Evolutionary conservation across 75 land plant species (phyloP), one percentile per base, ranked within the genome.

Genomic region (Pseudotsuga menziesii): DNA sequence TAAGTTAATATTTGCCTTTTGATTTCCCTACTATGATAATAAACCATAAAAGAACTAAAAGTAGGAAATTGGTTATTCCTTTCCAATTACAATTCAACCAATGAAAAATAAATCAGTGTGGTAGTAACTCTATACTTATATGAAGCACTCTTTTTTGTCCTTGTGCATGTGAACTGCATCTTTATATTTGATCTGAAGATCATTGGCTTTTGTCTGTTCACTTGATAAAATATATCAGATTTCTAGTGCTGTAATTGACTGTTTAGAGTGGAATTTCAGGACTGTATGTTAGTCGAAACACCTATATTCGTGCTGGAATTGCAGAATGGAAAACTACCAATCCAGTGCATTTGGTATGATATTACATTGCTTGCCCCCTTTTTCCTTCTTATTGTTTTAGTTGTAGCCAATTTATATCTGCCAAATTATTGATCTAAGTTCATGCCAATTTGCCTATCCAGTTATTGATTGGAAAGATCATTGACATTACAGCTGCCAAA

Each of bases 251-350:
- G 44, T 13, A 69, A 69, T 69, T 69, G 48, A 69, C 48, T 66
- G 41, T 69, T 17, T 41, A 12, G 26, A 41, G 19, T 72, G 73
- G 14, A 79, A 59, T 84, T 11, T 83, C 88, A 96, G 99, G 99
- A 71, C 63, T 96, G 57, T 96, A 94, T 85, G 95, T 94, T 12
- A 94, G 97, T 75, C 88, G 99, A 76, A 96, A 96, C 78, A 94
- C 99, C 23, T 94, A 96, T 63, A 89, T 96, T 60, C 96, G 92
- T 77, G 87, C 95, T 70, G 99, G 99, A 63, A 84, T 94, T 79
- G 91, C 95, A 66, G 99, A 96, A 78, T 96, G 97, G 97, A 96
- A 85, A 73, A 78, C 86, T 27, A 87, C 95, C 57, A 96, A 96
- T 76, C 97, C 99, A 44, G 99, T 96, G 25, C 95, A 96, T 82